phyloP scores from a whole-genome alignment of 2,329 filamentous ascomycete genomes.

The Nakataea oryzae region DNA sequence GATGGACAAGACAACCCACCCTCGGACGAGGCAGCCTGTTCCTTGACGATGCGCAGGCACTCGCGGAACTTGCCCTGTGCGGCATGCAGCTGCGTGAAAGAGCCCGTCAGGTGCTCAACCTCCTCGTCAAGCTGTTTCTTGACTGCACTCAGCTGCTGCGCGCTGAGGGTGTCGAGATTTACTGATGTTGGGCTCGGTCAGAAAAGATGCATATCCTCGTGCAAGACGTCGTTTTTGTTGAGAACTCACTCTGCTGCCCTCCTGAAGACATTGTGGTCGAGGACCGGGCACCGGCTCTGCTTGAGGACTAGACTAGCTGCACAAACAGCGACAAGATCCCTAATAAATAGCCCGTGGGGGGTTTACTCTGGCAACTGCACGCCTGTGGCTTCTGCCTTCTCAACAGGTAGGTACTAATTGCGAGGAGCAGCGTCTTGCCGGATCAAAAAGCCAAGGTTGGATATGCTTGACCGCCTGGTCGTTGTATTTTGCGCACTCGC shows the following conservation, averaged over 20 bases:
- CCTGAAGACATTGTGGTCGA: background rate
- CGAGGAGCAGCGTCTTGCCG: background rate
- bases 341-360: background rate
- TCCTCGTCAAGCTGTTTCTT: slow-evolving; percentile 96
- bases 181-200: slow-evolving; percentile 24
- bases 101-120: slow-evolving; percentile 84
- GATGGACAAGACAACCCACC: background rate
- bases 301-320: background rate
- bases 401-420: background rate
- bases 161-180: slow-evolving; percentile 64
- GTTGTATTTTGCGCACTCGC: background rate
- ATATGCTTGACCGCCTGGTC: background rate
- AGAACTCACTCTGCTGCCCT: background rate
- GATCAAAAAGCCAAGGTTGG: background rate
- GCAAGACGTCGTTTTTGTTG: background rate
- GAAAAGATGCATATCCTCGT: background rate
- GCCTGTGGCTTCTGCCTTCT: background rate
- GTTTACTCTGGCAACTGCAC: background rate
- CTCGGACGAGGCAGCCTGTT: slow-evolving; percentile 7
- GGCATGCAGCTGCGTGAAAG: slow-evolving; percentile 79
- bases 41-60: slow-evolving; percentile 65
- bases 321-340: background rate
- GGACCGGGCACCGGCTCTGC: background rate
- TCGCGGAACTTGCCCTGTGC: slow-evolving; percentile 90
- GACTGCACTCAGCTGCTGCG: slow-evolving; percentile 78